phyloP scores from a whole-genome alignment of 2,329 filamentous ascomycete genomes.

The Phaeomoniella chlamydospora region DNA sequence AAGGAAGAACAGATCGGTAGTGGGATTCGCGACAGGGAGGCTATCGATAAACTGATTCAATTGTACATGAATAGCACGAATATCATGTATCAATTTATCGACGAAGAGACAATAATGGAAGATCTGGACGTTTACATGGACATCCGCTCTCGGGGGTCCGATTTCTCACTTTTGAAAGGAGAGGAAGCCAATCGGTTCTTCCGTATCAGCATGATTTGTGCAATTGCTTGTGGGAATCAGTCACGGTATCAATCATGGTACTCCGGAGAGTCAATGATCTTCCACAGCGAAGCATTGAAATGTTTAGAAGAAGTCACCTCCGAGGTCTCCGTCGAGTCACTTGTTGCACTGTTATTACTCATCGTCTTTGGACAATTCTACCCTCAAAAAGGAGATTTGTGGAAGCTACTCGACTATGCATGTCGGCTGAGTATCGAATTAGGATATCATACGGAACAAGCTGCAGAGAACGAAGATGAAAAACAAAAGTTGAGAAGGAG shows the following conservation, averaged over 20 bases:
- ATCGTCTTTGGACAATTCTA: slow-evolving; percentile 13
- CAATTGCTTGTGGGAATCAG: slow-evolving; percentile 15
- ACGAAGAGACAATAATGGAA: slow-evolving; percentile 9
- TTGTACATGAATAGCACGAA: slow-evolving; percentile 16
- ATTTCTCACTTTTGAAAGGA: slow-evolving; percentile 9
- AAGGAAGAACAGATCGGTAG: neutral
- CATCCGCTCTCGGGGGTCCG: slow-evolving; percentile 7
- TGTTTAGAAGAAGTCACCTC: slow-evolving; percentile 17
- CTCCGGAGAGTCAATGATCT: slow-evolving; percentile 10
- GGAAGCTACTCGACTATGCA: slow-evolving; percentile 15
- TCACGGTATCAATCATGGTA: slow-evolving; percentile 13
- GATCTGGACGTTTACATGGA: slow-evolving; percentile 13
- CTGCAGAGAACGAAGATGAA: slow-evolving; percentile 12
- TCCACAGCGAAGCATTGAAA: slow-evolving; percentile 13
- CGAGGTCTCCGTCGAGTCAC: slow-evolving; percentile 12
- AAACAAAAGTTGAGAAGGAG: slow-evolving; percentile 10
- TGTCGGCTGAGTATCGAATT: slow-evolving; percentile 17
- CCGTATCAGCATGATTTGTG: slow-evolving; percentile 18
- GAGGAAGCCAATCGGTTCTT: slow-evolving; percentile 17
- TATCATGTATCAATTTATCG: slow-evolving; percentile 14
- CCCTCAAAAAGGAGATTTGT: slow-evolving; percentile 14
- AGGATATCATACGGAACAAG: slow-evolving; percentile 18
- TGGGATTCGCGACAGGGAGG: neutral
- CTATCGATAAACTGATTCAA: slow-evolving; percentile 11
- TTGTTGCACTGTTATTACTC: slow-evolving; percentile 14